These are phyloP conservation scores for Tetradesmus lagerheimii DNA, from an alignment of 139 green algal genomes.

Conservation along the genomic window DNA sequence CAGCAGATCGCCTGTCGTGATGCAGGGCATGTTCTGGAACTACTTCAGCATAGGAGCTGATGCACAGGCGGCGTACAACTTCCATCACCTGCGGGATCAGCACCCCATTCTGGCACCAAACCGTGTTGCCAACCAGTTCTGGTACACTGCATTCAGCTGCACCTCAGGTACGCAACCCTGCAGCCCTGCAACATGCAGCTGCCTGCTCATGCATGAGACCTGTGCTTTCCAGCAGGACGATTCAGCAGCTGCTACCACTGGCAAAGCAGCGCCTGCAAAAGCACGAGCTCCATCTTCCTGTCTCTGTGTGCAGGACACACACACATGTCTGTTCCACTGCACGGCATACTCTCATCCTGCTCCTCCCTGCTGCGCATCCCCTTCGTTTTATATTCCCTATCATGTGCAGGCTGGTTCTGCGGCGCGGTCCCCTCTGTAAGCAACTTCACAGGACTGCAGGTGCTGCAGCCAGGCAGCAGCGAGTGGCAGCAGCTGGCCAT, in stretches of 20 bases:
- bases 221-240: too few species aligned
- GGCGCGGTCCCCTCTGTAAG: slow-evolving; percentile 52
- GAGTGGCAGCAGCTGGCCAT: slow-evolving; percentile 71
- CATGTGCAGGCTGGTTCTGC: slow-evolving; percentile 80
- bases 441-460: slow-evolving; percentile 58
- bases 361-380: too few species aligned
- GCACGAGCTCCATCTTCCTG: too few species aligned
- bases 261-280: too few species aligned
- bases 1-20: neutral
- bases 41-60: slow-evolving; percentile 89
- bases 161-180: slow-evolving; percentile 51
- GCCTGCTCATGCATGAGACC: neutral
- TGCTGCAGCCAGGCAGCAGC: slow-evolving; percentile 50
- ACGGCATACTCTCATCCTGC: too few species aligned
- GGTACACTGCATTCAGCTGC: slow-evolving; percentile 69
- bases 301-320: too few species aligned
- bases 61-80: slow-evolving; percentile 82
- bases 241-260: too few species aligned
- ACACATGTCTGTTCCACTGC: too few species aligned
- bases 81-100: slow-evolving; percentile 84
- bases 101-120: slow-evolving; percentile 55
- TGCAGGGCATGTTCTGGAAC: slow-evolving; percentile 82
- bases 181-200: neutral
- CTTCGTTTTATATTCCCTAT: neutral
- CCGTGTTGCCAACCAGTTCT: slow-evolving; percentile 80